phyloP scores from a whole-genome alignment of 805 yeast genomes.

The Schwanniomyces occidentalis region DNA sequence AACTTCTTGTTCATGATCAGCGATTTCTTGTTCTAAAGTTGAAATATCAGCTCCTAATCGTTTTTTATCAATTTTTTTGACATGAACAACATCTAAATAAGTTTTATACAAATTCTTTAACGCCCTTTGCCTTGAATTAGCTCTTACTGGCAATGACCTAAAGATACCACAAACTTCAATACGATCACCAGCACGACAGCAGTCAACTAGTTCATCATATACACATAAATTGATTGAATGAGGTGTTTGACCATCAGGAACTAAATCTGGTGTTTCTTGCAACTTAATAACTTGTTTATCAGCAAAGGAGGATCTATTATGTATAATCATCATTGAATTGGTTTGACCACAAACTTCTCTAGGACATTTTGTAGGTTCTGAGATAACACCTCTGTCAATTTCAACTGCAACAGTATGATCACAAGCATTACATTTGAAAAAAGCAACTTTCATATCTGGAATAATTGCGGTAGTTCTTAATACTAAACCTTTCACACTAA shows the following conservation, averaged over 20 bases:
- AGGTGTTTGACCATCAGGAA: slow-evolving; percentile 98
- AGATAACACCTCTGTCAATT: slow-evolving; percentile 90
- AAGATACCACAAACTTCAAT: slow-evolving; percentile 94
- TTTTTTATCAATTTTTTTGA: slow-evolving; percentile 79
- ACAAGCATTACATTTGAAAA: slow-evolving; percentile 93
- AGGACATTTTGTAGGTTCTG: slow-evolving; percentile 94
- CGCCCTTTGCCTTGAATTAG: slow-evolving; percentile 81
- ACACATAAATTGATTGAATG: slow-evolving; percentile 93
- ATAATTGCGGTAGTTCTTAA: slow-evolving; percentile 86
- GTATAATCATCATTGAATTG: slow-evolving; percentile 87
- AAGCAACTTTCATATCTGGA: slow-evolving; percentile 97
- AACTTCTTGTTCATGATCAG: slow-evolving; percentile 66
- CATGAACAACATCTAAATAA: slow-evolving; percentile 90
- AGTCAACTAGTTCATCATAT: slow-evolving; percentile 93
- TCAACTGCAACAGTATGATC: slow-evolving; percentile 90
- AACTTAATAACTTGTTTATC: slow-evolving; percentile 93
- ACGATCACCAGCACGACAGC: slow-evolving; percentile 95
- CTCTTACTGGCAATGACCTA: slow-evolving; percentile 87
- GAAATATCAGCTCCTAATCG: slow-evolving; percentile 80
- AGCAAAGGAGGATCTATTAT: slow-evolving; percentile 89
- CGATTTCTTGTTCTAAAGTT: slow-evolving; percentile 53
- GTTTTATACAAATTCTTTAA: slow-evolving; percentile 86
- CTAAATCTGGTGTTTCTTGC: slow-evolving; percentile 94
- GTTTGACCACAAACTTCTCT: slow-evolving; percentile 77
- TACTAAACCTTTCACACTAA: slow-evolving; percentile 86